Percentiles rank a stretch among this genome's conserved stretches.
phyloP scores from a whole-genome alignment of 2,329 filamentous ascomycete species.

The Tricladium varicosporioides region DNA sequence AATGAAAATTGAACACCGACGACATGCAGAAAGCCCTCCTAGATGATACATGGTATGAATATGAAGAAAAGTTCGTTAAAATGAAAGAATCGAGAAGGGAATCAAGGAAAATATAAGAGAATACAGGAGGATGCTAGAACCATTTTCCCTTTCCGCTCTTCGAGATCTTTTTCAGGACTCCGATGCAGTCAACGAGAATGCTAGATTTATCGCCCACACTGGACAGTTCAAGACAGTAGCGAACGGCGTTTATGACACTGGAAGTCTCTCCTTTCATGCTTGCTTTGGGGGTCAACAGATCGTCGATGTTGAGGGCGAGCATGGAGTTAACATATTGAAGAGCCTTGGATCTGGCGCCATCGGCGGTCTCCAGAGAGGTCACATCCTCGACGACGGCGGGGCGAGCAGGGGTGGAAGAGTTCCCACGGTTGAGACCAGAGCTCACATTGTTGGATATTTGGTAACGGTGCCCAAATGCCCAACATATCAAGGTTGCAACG shows the following conservation, averaged over 20 bases:
- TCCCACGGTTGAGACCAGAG: conserved; percentile 11
- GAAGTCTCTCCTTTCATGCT: conserved; percentile 42
- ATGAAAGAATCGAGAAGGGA: no score
- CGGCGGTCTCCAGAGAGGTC: conserved; percentile 4
- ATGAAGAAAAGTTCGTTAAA: not conserved
- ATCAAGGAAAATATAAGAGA: not conserved
- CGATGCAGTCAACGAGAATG: conserved; percentile 51
- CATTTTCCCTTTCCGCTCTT: conserved; percentile 42
- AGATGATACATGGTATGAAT: not conserved
- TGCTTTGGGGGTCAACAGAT: conserved; percentile 37
- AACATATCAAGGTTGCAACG: conserved; percentile 57
- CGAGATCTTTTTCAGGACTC: conserved; percentile 51
- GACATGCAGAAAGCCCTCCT: not conserved
- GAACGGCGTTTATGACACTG: conserved; percentile 48
- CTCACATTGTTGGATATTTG: conserved; percentile 19
- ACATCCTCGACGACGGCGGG: conserved; percentile 5
- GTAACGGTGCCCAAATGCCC: conserved; percentile 49
- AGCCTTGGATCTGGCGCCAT: conserved; percentile 25
- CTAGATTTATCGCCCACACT: conserved; percentile 48
- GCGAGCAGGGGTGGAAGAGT: conserved; percentile 13
- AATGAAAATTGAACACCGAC: not conserved
- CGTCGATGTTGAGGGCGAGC: conserved; percentile 40
- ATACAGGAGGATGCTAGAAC: conserved; percentile 34
- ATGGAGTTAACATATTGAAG: conserved; percentile 38
- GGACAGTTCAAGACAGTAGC: conserved; percentile 47